Percentiles rank a stretch among this genome's conserved stretches.
Evolutionary conservation across 2,329 filamentous ascomycete species (phyloP).

Genomic region (Aspergillus sp.): DNA sequence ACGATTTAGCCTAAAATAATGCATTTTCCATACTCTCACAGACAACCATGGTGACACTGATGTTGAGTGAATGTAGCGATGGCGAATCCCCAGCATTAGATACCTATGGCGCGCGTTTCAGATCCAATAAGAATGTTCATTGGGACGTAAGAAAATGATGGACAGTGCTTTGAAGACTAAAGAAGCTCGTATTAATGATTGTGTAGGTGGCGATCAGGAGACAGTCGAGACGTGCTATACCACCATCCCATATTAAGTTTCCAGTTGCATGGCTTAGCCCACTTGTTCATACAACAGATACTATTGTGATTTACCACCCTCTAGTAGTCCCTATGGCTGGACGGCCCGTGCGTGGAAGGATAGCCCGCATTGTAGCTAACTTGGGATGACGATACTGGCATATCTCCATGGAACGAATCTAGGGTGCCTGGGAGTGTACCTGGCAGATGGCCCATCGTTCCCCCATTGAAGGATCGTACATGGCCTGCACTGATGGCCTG

Average conservation of each 20-base stretch:
- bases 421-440: constrained; percentile 31
- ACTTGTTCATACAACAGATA: not conserved
- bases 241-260: not conserved
- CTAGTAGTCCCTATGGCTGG: constrained; percentile 35
- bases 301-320: not conserved
- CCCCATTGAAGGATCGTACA: constrained; percentile 27
- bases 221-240: not conserved
- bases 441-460: constrained; percentile 24
- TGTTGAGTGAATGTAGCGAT: not conserved
- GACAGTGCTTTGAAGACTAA: not conserved
- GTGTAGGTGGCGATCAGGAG: not conserved
- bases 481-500: constrained; percentile 20
- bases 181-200: not conserved
- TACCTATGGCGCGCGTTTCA: too few species aligned
- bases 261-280: not conserved
- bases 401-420: constrained; percentile 33
- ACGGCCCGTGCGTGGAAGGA: constrained; percentile 26
- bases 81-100: not conserved
- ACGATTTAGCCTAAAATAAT: not conserved
- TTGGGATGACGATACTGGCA: constrained; percentile 34
- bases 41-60: too few species aligned
- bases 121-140: not conserved
- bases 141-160: not conserved
- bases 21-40: not conserved
- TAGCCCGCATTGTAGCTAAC: constrained; percentile 33